Evolutionary conservation across 257 asterid species (phyloP).

Genomic region (Scutellaria minor): DNA sequence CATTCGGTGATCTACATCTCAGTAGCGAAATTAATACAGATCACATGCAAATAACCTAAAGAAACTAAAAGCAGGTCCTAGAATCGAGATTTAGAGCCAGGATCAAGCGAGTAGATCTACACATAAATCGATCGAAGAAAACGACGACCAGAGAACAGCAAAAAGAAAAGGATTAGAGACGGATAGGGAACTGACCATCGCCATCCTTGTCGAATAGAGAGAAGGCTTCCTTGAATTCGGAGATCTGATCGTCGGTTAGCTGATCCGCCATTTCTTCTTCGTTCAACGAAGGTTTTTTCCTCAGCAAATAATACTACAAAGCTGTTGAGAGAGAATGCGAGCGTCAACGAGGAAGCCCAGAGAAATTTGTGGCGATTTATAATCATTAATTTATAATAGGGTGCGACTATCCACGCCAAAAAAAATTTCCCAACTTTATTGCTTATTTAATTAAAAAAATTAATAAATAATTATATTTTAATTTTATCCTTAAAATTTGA

Average conservation of each 20-base stretch:
- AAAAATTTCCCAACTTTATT: too few species aligned
- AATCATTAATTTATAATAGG: too few species aligned
- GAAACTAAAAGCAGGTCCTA: slow-evolving; percentile 24
- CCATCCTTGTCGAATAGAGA: slow-evolving; percentile 73
- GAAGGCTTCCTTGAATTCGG: slow-evolving; percentile 72
- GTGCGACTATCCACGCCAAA: too few species aligned
- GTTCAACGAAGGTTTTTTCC: background rate
- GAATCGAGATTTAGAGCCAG: background rate
- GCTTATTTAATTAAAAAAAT: too few species aligned
- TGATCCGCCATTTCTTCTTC: slow-evolving; percentile 58
- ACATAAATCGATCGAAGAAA: background rate
- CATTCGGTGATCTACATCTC: slow-evolving; percentile 36
- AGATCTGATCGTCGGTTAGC: slow-evolving; percentile 73
- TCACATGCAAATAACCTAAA: slow-evolving; percentile 22
- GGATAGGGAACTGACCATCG: slow-evolving; percentile 46
- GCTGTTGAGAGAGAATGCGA: slow-evolving; percentile 34
- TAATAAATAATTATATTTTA: too few species aligned
- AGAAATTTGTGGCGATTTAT: slow-evolving; percentile 16
- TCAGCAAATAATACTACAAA: slow-evolving; percentile 19
- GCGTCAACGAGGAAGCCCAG: slow-evolving; percentile 34
- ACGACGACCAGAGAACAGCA: too few species aligned
- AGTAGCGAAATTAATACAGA: slow-evolving; percentile 13
- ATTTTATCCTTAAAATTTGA: too few species aligned
- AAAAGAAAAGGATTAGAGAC: background rate
- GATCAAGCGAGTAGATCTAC: slow-evolving; percentile 25